Base-by-base conservation (phyloP, 805 yeast species). In the baker's yeast (Saccharomyces cerevisiae) region DNA sequence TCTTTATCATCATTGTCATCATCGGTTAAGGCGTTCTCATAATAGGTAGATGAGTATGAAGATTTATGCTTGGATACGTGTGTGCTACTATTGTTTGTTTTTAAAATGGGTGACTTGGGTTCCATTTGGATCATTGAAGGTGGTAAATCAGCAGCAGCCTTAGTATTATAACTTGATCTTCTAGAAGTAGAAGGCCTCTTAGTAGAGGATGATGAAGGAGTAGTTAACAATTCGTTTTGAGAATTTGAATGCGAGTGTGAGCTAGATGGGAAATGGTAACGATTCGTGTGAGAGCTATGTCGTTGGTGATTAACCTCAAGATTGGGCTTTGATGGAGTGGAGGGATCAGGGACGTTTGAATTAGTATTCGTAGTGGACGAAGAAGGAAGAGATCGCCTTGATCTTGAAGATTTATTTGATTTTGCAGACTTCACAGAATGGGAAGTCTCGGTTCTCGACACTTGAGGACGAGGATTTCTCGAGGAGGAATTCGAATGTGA, bases 81-180 rank as follows among this genome's bases (percentile, higher is more conserved):
- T 21, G 54, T 54, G 53, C 63, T 65, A 53, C 77, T 79, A 21
- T 36, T 36, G 17, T 36, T 36, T 17, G 24, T 75, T 59, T 83
- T 75, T 60, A 87, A 75, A 55, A 87, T 87, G 2, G 94, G 91
- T 52, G 83, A 82, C 61, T 81, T 85, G 21, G 94, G 92, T 60
- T 79, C 86, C 55, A 82, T 73, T 58, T 80, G 83, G 36, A 79
- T 73, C 90, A 86, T 83, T 41, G 87, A 81, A 17, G 86, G 82
- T 17, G 89, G 89, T 53, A 83, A 70, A 54, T 72, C 74, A 21
- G 43, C 43, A 17, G 43, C 43, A 3, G 68, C 59, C 27, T 66
- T 65, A 4, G 66, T 57, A 30, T 63, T 57, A 28, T 67, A 65
- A 50, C 73, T 73, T 1, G 75, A 61, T 49, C 68, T 60, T 49